A percentile compares a stretch with the other conserved stretches of the same genome.
Conservation (phyloP, 768 basidiomycete species). For the Tricholoma flavovirens region DNA sequence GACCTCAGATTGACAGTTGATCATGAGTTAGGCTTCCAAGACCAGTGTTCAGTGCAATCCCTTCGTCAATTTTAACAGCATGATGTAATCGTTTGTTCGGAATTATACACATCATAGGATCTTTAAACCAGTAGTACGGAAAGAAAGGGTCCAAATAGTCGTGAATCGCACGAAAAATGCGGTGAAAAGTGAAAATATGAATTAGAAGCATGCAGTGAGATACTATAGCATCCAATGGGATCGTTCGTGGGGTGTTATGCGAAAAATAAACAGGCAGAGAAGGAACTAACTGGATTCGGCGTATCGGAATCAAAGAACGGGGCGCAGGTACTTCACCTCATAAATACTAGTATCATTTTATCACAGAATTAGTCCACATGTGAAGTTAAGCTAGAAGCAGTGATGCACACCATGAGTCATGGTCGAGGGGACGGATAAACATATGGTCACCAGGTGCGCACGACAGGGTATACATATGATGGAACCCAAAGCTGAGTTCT, state of each 20-base stretch:
- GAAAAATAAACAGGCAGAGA: not conserved
- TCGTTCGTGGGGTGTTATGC: too few relatives aligned
- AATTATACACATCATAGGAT: too few relatives aligned
- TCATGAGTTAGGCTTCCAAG: too few relatives aligned
- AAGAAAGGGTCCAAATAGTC: too few relatives aligned
- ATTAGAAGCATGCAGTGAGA: not conserved
- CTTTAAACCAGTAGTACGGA: too few relatives aligned
- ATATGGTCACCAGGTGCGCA: not conserved
- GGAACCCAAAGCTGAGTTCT: not conserved
- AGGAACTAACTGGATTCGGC: not conserved
- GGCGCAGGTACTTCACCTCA: not conserved
- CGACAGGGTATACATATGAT: not conserved
- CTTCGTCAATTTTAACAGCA: too few relatives aligned
- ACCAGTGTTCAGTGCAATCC: too few relatives aligned
- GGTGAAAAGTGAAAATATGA: not conserved
- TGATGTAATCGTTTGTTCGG: too few relatives aligned
- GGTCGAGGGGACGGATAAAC: not conserved
- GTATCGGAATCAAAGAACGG: not conserved
- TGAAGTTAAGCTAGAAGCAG: not conserved
- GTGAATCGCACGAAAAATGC: too few relatives aligned
- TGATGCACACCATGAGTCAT: not conserved
- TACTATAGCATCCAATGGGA: too few relatives aligned
- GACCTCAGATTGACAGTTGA: too few relatives aligned
- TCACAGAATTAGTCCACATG: not conserved
- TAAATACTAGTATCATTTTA: not conserved